phyloP scores from a whole-genome alignment of 495 filamentous ascomycete genomes.

The Entonaema liquescens region DNA sequence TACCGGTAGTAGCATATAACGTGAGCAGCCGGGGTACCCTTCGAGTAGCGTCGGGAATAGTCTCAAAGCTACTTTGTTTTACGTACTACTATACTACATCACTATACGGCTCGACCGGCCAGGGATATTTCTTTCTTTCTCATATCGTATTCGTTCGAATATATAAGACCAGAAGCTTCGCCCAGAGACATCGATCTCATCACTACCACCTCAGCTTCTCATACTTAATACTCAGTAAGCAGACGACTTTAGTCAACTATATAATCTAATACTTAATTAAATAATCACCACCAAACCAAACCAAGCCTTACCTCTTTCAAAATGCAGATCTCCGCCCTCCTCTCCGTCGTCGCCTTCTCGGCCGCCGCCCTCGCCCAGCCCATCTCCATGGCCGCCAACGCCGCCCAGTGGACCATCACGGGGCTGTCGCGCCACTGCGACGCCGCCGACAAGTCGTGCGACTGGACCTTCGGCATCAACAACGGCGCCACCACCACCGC shows the following conservation, averaged over 20 bases:
- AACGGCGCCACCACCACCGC: slow-evolving; percentile 45
- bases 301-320: slow-evolving; percentile 20
- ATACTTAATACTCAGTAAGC: background rate
- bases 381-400: slow-evolving; percentile 52
- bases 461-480: slow-evolving; percentile 59
- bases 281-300: background rate
- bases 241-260: background rate
- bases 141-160: background rate
- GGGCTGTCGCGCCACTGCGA: slow-evolving; percentile 60
- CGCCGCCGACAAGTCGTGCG: slow-evolving; percentile 54
- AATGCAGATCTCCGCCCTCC: slow-evolving; percentile 60
- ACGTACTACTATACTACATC: background rate
- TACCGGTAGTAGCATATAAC: background rate
- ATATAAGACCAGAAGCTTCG: background rate
- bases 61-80: background rate
- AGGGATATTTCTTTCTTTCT: background rate
- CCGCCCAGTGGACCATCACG: slow-evolving; percentile 58
- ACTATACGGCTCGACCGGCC: background rate
- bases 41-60: background rate
- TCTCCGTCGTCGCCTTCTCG: slow-evolving; percentile 50
- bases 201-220: background rate
- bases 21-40: background rate
- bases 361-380: slow-evolving; percentile 54
- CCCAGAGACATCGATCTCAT: background rate
- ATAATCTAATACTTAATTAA: background rate